Evolutionary conservation across 768 basidiomycete species (phyloP).

Genomic region (Polyporus arcularius): DNA sequence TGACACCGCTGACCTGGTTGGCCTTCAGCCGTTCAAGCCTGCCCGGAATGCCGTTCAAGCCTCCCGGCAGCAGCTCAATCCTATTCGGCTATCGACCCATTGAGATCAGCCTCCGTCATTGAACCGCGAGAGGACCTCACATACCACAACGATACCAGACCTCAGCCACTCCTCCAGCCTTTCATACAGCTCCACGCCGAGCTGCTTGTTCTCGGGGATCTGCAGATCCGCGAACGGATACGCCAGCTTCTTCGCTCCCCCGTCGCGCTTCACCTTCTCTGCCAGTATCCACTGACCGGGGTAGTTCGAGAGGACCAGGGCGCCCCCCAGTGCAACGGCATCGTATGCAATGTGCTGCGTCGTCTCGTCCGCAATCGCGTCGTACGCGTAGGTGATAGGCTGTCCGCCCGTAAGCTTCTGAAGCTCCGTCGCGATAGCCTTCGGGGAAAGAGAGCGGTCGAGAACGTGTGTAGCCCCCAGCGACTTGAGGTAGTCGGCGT

Average conservation of each 20-base stretch:
- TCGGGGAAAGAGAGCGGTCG: conserved; percentile 21
- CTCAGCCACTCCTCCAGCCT: conserved; percentile 20
- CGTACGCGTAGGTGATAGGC: conserved; percentile 26
- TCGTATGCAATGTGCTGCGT: conserved; percentile 23
- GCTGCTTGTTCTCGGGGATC: background rate
- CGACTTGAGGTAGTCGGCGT: no score
- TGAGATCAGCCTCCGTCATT: no score
- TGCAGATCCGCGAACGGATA: conserved; percentile 12
- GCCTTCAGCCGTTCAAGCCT: no score
- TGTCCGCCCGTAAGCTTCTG: conserved; percentile 6
- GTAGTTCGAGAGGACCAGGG: conserved; percentile 14
- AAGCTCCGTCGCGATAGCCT: conserved; percentile 10
- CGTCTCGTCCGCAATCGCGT: conserved; percentile 23
- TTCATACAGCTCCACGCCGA: conserved; percentile 15
- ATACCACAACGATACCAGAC: conserved; percentile 23
- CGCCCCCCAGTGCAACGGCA: conserved; percentile 26
- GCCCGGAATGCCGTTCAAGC: no score
- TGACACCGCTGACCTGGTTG: no score
- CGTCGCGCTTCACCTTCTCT: conserved; percentile 13
- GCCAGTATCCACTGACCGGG: background rate
- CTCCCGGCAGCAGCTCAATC: no score
- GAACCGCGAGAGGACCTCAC: background rate
- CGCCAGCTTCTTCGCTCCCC: background rate
- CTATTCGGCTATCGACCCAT: no score
- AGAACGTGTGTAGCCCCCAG: conserved; percentile 19